These are phyloP conservation scores for Nicotiana paniculata DNA, from an alignment of 257 asterid genomes.

Conservation along the genomic window DNA sequence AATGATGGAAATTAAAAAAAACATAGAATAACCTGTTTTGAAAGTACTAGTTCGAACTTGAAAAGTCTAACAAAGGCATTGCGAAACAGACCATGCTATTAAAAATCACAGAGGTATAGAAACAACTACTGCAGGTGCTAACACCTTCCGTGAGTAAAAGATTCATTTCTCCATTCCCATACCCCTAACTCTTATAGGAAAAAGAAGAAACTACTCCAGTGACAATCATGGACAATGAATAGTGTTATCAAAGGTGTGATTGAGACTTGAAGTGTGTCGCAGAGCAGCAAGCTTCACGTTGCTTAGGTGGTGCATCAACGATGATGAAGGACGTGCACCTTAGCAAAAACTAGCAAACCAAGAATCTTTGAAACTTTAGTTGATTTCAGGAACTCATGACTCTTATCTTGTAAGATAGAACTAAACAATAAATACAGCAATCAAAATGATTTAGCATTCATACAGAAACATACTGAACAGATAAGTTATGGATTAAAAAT, in stretches of 20 bases:
- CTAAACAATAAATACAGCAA: background rate
- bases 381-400: background rate
- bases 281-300: background rate
- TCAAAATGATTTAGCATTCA: background rate
- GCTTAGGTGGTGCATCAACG: background rate
- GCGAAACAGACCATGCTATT: background rate
- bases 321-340: background rate
- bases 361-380: background rate
- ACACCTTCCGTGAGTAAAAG: background rate
- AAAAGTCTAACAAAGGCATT: background rate
- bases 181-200: background rate
- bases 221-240: background rate
- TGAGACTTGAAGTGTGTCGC: background rate
- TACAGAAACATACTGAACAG: background rate
- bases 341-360: conserved; percentile 1
- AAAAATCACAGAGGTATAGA: background rate
- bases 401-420: background rate
- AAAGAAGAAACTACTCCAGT: background rate
- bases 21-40: background rate
- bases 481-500: background rate
- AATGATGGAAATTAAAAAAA: background rate
- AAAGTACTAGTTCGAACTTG: background rate
- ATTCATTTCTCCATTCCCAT: background rate
- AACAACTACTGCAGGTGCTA: background rate
- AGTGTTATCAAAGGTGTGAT: background rate